Evolutionary conservation across 2,329 filamentous ascomycete genomes (phyloP).

Genomic region (Apiospora saccharicola): DNA sequence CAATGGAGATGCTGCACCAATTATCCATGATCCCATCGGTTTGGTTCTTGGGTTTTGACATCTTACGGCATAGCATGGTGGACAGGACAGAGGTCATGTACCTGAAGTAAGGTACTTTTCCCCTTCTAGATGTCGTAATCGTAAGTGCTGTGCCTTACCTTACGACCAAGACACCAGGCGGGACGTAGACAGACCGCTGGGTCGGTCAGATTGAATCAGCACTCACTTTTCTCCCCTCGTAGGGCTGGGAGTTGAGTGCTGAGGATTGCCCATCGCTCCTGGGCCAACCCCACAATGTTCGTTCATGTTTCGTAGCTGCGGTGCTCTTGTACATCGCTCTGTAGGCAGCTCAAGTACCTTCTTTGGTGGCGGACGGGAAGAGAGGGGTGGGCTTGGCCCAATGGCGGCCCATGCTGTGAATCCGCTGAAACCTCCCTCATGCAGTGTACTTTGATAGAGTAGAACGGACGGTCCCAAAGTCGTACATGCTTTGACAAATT

Average conservation of each 20-base stretch:
- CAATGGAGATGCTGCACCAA: not conserved
- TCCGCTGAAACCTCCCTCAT: slow-evolving; percentile 5
- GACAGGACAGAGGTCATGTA: not conserved
- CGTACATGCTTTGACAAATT: slow-evolving; percentile 1
- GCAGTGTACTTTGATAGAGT: slow-evolving; percentile 8
- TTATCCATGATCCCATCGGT: not conserved
- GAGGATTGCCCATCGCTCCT: slow-evolving; percentile 1
- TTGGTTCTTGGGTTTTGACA: slow-evolving; percentile 11
- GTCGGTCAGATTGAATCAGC: slow-evolving; percentile 12
- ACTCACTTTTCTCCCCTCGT: slow-evolving; percentile 26
- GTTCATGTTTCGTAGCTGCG: not conserved
- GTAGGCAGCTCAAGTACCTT: not conserved
- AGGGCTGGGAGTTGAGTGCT: slow-evolving; percentile 27
- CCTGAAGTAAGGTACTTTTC: not conserved
- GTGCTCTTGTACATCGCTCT: not conserved
- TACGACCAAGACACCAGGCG: slow-evolving; percentile 16
- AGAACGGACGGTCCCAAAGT: not conserved
- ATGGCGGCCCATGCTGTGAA: slow-evolving; percentile 12
- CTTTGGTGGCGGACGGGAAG: not conserved
- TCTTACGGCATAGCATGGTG: not conserved
- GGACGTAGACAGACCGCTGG: not conserved
- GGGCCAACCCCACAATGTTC: slow-evolving; percentile 7
- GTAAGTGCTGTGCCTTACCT: not conserved
- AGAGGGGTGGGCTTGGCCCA: slow-evolving; percentile 6
- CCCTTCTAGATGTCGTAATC: not conserved